Evolutionary conservation across 768 basidiomycete species (phyloP), one percentile per base, ranked within the genome.

Genomic region (Leccinum disarticulatum): DNA sequence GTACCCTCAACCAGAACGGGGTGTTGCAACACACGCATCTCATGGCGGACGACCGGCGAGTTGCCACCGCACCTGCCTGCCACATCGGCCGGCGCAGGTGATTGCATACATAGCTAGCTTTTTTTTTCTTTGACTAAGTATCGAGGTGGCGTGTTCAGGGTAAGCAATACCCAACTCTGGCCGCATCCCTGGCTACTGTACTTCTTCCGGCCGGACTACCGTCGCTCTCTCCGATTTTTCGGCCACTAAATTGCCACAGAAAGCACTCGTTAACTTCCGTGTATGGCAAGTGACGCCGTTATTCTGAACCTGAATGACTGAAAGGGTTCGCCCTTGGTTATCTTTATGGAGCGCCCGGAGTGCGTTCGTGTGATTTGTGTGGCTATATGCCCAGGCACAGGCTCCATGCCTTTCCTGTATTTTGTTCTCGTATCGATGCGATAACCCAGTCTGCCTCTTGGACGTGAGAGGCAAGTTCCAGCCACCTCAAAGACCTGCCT

Each of bases 101-200:
- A 19, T 46, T 19, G n/a, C 43, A 19, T 19, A 46, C 19, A 43
- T 54, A 56, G 58, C 47, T 61, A 56, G 41, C 17, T 57, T 57
- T 58, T 53, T 55, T 56, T 59, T 13, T 19, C 27, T n/a, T 27
- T 60, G 64, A 61, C 62, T 19, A n/a, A n/a, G n/a, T n/a, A 56
- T 64, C 64, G 61, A 61, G 61, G 63, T 65, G 68, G 68, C 63
- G 68, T 60, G 35, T 30, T 59, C 68, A 68, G 68, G 68, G 68
- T 57, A 52, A 62, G 54, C 30, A 49, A 55, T 59, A 4, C 57
- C 47, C 52, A 47, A 9, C 47, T 56, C 31, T 47, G 41, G 27
- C 43, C 47, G 33, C 64, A 52, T 49, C 64, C 63, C 55, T 70
- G 63, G 52, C 31, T 41, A 1, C 22, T 22, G 22, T 22, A 65